Base-by-base conservation (phyloP, 2,329 filamentous ascomycete species). In the Trichoderma aggressivum region DNA sequence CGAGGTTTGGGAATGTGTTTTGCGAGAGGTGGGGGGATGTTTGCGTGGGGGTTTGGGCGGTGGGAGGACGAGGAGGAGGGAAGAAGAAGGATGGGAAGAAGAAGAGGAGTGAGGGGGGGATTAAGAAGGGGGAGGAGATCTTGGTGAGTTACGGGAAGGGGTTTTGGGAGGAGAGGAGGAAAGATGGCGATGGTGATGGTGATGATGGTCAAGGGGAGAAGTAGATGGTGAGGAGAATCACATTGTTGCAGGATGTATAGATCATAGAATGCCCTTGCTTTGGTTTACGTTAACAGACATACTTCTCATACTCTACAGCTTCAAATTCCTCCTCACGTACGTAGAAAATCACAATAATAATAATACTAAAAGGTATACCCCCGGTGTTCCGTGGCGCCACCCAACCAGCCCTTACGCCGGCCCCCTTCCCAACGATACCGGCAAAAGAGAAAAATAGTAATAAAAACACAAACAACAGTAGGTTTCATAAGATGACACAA, bases 81-180 rank as follows among this genome's bases (percentile, higher is more conserved):
- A 75, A 70, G 70, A 72, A 71, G 39, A 72, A 50, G 39, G 28
- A 24, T 74, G 70, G 80, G 84, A 1, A 76, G 30, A 76, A 74
- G 58, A 74, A 74, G 30, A 77, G 74, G 59, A 75, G 72, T 68
- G 78, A 77, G 34, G 79, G 77, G 72, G 78, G 77, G 62, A 84
- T 76, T 21, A 69, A 77, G 62, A 89, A 87, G 79, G 89, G 89
- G 2, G 85, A 89, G 72, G 90, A 91, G 82, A 87, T 91, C 67
- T 77, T 91, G 65, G 87, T 91, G 14, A 90, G 87, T 74, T 91
- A 91, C 75, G 90, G 89, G 7, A 91, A 89, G 78, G 90, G 90
- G 0, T 91, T 92, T 74, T 91, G 89, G 88, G 77, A 84, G 81
- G 77, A 79, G 78, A 84, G 79, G 75, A 61, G 47, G 81, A 79